These are phyloP conservation scores for Globisporangium spinosum DNA, from an alignment of 352 stramenopile genomes.

Conservation along the genomic window DNA sequence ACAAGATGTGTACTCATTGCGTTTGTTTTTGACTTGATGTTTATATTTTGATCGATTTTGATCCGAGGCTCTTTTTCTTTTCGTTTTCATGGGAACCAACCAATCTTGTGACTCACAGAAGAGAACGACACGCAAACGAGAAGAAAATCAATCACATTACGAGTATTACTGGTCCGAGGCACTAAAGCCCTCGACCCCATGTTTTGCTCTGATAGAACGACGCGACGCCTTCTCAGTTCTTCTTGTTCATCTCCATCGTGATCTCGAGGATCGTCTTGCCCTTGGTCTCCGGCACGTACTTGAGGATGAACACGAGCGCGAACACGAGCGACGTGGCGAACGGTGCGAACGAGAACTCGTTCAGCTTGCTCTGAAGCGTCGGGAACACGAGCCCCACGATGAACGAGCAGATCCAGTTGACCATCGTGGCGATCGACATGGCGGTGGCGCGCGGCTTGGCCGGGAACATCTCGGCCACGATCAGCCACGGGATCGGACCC, in stretches of 20 bases:
- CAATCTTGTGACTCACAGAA: no score
- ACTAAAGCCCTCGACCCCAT: neutral
- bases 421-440: conserved; percentile 90
- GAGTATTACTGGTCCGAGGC: neutral
- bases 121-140: no score
- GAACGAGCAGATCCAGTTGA: conserved; percentile 96
- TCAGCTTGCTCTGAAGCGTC: conserved; percentile 82
- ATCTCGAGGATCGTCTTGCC: conserved; percentile 77
- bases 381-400: conserved; percentile 93
- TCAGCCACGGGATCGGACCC: conserved; percentile 94
- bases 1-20: conserved; percentile 11
- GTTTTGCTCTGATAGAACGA: neutral
- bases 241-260: conserved; percentile 46
- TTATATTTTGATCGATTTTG: conserved; percentile 14
- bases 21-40: conserved; percentile 16
- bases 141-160: no score
- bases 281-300: conserved; percentile 91
- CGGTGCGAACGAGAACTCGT: conserved; percentile 88
- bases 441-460: conserved; percentile 89
- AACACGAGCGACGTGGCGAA: conserved; percentile 84
- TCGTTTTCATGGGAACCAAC: neutral
- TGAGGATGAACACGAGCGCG: conserved; percentile 72
- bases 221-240: conserved; percentile 10
- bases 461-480: conserved; percentile 96
- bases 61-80: neutral